Evolutionary conservation across 2,329 filamentous ascomycete genomes (phyloP), one percentile per base, ranked within the genome.

Genomic region (Fusarium fujikuroi): DNA sequence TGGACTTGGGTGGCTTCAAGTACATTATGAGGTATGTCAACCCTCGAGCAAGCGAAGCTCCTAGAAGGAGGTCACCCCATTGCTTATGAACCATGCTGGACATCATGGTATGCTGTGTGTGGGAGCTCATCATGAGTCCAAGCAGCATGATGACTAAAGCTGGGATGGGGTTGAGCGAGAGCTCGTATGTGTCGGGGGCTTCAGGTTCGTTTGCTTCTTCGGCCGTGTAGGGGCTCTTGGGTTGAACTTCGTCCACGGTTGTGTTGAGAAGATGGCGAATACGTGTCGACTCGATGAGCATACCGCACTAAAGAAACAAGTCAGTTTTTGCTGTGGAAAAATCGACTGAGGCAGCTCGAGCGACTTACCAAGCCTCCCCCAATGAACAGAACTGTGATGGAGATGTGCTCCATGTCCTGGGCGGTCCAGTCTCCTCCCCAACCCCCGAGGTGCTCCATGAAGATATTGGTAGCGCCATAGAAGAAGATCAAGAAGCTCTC

Each of bases 121-220:
- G 95, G 32, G 93, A 94, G 79, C 92, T 92, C 95, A 98, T 98
- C 93, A 97, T 96, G 80, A 95, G 89, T 39, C 96, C 96, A 3
- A 98, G 86, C 2, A 98, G 86, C 65, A 98, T 86, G 74, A 98
- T 95, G 54, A 97, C 89, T 8, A 98, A 86, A 2, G 92, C 93
- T 0, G 95, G 96, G 75, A 98, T 89, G 1, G 95, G 95, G 81
- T 98, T 98, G 80, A 96, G 87, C 2, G 95, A 93, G 73, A 95
- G 89, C 18, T 85, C 83, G 80, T 97, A 95, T 14, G 90, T 89
- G 61, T 86, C 87, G 1, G 94, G 94, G 23, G 87, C 80, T 58
- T 87, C 56, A 7, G 67, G 83, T 80, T 89, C 89, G 50, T 87
- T 83, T 70, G 73, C 84, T 76, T 87, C 84, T 69, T 88, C 84